Evolutionary conservation across 129 eudicot genomes (phyloP).

Genomic region (Lactuca sativa): DNA sequence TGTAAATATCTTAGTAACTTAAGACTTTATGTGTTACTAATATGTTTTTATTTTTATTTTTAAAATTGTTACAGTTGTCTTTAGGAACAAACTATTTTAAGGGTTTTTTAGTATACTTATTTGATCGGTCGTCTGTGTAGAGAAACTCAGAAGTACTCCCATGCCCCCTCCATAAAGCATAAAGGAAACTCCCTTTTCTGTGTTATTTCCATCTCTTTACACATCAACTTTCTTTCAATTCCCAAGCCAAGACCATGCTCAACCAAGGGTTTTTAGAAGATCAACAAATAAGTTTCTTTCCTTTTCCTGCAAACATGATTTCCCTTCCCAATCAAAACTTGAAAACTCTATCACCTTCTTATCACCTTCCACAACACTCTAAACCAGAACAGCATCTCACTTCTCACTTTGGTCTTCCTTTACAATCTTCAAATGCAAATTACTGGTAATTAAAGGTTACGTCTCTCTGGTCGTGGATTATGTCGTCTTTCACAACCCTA

Average conservation of each 20-base stretch:
- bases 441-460: conserved; percentile 43
- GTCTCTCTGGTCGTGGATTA: neutral
- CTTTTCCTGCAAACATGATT: conserved; percentile 35
- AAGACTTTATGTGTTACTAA: neutral
- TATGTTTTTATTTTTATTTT: too few relatives aligned
- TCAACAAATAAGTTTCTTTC: conserved; percentile 45
- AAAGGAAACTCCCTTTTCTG: conserved; percentile 10
- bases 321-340: conserved; percentile 48
- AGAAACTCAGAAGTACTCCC: neutral
- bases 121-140: neutral
- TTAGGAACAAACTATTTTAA: neutral
- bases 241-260: conserved; percentile 34
- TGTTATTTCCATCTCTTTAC: conserved; percentile 8
- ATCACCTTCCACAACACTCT: conserved; percentile 18
- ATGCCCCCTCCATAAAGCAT: conserved; percentile 27
- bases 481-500: neutral
- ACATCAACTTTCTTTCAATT: conserved; percentile 1
- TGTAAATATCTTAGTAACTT: too few relatives aligned
- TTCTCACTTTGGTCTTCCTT: conserved; percentile 40
- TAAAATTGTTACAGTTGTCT: neutral
- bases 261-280: conserved; percentile 69
- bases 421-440: conserved; percentile 52
- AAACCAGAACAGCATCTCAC: conserved; percentile 37
- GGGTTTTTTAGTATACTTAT: neutral
- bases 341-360: conserved; percentile 34